These are phyloP conservation scores for Guillardia theta DNA, from an alignment of 78 protist genomes.

Conservation along the genomic window DNA sequence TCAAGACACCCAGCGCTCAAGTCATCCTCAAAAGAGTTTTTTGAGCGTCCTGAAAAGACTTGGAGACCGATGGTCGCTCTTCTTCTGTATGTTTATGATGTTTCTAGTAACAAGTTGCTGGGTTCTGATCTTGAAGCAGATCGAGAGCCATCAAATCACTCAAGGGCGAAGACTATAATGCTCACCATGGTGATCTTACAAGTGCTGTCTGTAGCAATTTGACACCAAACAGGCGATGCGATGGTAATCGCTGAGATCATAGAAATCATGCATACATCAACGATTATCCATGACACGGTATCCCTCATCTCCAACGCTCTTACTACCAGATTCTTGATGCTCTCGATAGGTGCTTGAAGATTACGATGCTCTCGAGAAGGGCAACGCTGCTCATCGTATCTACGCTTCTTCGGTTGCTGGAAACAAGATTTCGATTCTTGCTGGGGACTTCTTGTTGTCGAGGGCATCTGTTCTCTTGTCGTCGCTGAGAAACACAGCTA, in stretches of 20 bases:
- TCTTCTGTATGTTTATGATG: neutral
- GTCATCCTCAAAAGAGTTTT: neutral
- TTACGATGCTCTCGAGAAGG: conserved; percentile 10
- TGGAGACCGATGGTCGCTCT: conserved; percentile 5
- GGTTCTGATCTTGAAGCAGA: neutral
- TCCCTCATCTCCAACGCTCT: neutral
- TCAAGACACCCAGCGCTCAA: conserved; percentile 2
- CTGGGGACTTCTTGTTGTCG: conserved; percentile 16
- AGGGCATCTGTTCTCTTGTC: conserved; percentile 7
- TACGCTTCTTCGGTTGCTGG: neutral
- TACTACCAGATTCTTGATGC: neutral
- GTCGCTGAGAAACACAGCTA: neutral
- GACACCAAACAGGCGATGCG: neutral
- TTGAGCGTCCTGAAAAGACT: neutral
- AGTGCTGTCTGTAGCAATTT: too few relatives aligned
- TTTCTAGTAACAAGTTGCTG: neutral
- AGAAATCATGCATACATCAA: conserved; percentile 20
- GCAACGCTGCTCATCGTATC: conserved; percentile 5
- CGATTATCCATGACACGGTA: conserved; percentile 24
- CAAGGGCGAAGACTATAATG: too few relatives aligned
- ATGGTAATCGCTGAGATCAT: neutral
- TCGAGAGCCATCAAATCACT: too few relatives aligned
- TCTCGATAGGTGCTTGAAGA: conserved; percentile 30
- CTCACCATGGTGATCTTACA: too few relatives aligned
- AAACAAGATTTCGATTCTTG: conserved; percentile 19